A percentile compares a stretch with the other conserved stretches of the same genome.
phyloP scores from a whole-genome alignment of 2,329 filamentous ascomycete genomes.

The Diaporthe sp. region DNA sequence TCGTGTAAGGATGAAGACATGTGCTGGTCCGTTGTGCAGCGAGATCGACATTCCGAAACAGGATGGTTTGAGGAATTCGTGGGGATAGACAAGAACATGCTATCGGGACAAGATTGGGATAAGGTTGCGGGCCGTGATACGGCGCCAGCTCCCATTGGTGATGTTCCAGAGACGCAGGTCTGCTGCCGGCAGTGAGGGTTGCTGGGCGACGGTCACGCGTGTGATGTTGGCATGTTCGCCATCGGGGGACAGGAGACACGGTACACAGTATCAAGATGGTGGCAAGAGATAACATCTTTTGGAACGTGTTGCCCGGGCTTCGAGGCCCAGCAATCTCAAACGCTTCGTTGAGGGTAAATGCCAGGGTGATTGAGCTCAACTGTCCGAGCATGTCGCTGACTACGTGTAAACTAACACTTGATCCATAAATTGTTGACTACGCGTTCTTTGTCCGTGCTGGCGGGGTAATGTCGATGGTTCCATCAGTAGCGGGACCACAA shows the following conservation, averaged over 20 bases:
- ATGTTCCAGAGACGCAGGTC: constrained; percentile 11
- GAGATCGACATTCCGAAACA: neutral
- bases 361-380: neutral
- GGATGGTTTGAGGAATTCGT: neutral
- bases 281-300: neutral
- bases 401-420: neutral
- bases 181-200: neutral
- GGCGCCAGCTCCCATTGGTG: constrained; percentile 10
- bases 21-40: neutral
- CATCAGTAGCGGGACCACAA: constrained; percentile 8
- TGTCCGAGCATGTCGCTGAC: neutral
- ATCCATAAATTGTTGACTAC: neutral
- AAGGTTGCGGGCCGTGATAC: neutral
- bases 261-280: neutral
- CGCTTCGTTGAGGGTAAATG: neutral
- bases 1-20: neutral
- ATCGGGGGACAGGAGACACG: neutral
- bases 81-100: neutral
- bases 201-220: constrained; percentile 10
- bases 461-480: neutral
- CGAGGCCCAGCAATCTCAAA: neutral
- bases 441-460: constrained; percentile 20
- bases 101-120: neutral
- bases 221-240: neutral
- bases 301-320: neutral